Conservation (phyloP, 1,139 yeast species). For the Geotrichum aggregatum region DNA sequence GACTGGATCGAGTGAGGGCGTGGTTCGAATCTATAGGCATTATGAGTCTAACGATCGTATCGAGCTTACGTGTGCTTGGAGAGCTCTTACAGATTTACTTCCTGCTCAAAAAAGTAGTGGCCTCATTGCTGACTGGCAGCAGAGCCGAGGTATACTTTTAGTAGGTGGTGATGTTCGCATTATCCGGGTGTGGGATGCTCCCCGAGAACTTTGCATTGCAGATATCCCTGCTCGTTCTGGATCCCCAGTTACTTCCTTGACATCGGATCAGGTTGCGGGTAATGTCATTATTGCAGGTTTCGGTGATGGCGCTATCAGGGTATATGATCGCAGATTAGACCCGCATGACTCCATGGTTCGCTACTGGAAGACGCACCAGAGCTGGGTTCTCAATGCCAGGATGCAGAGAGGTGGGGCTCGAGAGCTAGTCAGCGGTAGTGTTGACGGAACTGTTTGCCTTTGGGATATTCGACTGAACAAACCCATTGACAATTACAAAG, state of each 20-base stretch:
- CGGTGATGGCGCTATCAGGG: conserved; percentile 86
- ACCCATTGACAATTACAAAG: conserved; percentile 60
- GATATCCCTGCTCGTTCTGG: conserved; percentile 92
- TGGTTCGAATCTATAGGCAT: conserved; percentile 76
- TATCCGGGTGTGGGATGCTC: conserved; percentile 94
- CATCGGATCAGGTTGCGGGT: conserved; percentile 97
- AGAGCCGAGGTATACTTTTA: conserved; percentile 81
- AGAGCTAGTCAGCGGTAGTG: conserved; percentile 75
- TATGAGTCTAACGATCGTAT: conserved; percentile 56
- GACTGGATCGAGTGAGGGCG: conserved; percentile 92
- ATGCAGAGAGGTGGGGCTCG: conserved; percentile 97
- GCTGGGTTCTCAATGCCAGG: conserved; percentile 74
- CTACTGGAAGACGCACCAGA: conserved; percentile 61
- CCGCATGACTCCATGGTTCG: conserved; percentile 82
- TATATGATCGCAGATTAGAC: conserved; percentile 83
- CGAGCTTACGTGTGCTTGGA: conserved; percentile 81
- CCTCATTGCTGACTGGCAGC: conserved; percentile 93
- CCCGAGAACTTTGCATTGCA: conserved; percentile 77
- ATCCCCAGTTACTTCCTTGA: conserved; percentile 79
- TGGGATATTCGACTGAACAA: conserved; percentile 84
- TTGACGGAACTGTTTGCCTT: conserved; percentile 75
- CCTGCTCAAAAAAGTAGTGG: conserved; percentile 71
- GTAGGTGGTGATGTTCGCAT: conserved; percentile 95
- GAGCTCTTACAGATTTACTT: conserved; percentile 82
- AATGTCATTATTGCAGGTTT: conserved; percentile 87